Conservation (phyloP, 139 green algal genomes). For the Haematococcus lacustris region DNA sequence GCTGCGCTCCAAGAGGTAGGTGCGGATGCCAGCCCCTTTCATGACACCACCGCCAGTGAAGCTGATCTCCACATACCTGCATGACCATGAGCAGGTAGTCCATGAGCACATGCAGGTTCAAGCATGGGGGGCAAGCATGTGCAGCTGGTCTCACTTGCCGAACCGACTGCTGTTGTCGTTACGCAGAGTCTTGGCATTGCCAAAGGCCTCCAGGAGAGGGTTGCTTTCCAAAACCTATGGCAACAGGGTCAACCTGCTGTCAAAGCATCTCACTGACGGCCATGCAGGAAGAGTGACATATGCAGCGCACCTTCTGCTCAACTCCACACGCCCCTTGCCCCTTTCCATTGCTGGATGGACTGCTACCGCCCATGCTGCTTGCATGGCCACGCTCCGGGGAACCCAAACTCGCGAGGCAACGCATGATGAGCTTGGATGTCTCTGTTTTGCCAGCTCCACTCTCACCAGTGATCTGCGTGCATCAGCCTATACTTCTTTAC, state of each 20-base stretch:
- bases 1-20: constrained; percentile 95
- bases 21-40: constrained; percentile 78
- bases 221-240: constrained; percentile 98
- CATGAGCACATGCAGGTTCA: not conserved
- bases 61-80: constrained; percentile 97
- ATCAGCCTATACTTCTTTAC: too few species aligned
- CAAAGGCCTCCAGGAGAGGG: constrained; percentile 95
- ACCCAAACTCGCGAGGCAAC: constrained; percentile 50
- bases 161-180: constrained; percentile 30
- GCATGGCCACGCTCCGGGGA: not conserved
- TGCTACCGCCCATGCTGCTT: not conserved
- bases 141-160: constrained; percentile 9
- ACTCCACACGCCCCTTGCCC: not conserved
- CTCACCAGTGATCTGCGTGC: constrained; percentile 77
- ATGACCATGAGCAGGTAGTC: not conserved
- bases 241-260: too few species aligned
- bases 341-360: not conserved
- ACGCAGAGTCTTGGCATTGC: constrained; percentile 95
- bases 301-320: constrained; percentile 58
- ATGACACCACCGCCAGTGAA: constrained; percentile 73
- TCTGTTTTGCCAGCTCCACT: constrained; percentile 97
- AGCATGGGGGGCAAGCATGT: not conserved
- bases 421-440: constrained; percentile 99
- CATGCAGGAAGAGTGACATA: too few species aligned
- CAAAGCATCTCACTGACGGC: too few species aligned